Conservation (phyloP, 1,139 yeast genomes). For the Pichia inconspicua region DNA sequence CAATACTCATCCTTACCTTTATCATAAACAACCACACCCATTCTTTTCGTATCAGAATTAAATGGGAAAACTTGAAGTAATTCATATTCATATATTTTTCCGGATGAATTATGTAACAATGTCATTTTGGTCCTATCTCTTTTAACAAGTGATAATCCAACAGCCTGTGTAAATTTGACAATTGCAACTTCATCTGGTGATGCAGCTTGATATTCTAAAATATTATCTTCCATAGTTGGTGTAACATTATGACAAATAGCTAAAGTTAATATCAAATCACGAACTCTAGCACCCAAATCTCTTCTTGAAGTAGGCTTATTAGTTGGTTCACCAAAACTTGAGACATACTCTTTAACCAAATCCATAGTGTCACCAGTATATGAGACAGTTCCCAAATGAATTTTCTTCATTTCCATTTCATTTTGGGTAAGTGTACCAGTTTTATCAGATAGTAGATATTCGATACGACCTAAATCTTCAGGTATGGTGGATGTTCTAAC, state of each 20-base stretch:
- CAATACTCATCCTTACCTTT: slow-evolving; percentile 56
- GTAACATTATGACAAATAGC: slow-evolving; percentile 96
- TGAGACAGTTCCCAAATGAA: slow-evolving; percentile 87
- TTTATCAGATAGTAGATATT: slow-evolving; percentile 85
- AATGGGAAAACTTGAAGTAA: slow-evolving; percentile 86
- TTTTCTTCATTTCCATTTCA: slow-evolving; percentile 92
- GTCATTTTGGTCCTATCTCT: slow-evolving; percentile 77
- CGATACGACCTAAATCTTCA: slow-evolving; percentile 94
- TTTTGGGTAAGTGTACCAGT: slow-evolving; percentile 97
- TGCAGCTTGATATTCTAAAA: slow-evolving; percentile 85
- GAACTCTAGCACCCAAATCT: slow-evolving; percentile 67
- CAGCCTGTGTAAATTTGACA: slow-evolving; percentile 80
- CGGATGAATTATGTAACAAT: slow-evolving; percentile 55
- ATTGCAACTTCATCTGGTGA: slow-evolving; percentile 98
- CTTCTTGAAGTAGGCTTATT: slow-evolving; percentile 35
- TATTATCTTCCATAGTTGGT: slow-evolving; percentile 65
- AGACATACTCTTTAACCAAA: slow-evolving; percentile 67
- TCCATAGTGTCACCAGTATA: slow-evolving; percentile 91
- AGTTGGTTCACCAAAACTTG: slow-evolving; percentile 24
- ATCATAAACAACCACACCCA: slow-evolving; percentile 84
- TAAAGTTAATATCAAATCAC: slow-evolving; percentile 72
- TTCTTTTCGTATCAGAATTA: slow-evolving; percentile 89
- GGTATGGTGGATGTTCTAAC: slow-evolving; percentile 97
- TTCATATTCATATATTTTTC: slow-evolving; percentile 48
- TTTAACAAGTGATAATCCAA: slow-evolving; percentile 70